These are phyloP conservation scores for Withania somnifera DNA, from an alignment of 305 asterid species.

Conservation along the genomic window DNA sequence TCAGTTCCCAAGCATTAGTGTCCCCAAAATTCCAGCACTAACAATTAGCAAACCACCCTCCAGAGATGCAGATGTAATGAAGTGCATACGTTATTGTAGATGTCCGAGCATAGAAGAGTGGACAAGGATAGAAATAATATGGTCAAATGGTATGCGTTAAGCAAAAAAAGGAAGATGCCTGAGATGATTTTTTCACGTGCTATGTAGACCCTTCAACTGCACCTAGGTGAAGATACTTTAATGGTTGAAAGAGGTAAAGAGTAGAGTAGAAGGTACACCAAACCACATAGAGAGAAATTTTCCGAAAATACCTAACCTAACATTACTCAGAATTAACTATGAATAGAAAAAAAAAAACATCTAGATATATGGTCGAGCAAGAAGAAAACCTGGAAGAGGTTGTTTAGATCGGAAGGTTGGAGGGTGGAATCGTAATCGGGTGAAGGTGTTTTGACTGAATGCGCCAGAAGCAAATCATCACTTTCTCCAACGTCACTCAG, in stretches of 20 bases:
- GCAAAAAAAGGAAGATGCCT: no score
- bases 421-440: slow-evolving; percentile 19
- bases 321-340: not conserved
- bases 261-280: no score
- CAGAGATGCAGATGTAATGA: no score
- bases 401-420: slow-evolving; percentile 42
- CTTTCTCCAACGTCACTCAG: slow-evolving; percentile 56
- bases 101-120: no score
- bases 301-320: not conserved
- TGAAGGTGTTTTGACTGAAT: slow-evolving; percentile 13
- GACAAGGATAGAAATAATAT: no score
- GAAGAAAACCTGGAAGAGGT: slow-evolving; percentile 65
- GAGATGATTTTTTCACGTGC: no score
- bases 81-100: no score
- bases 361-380: not conserved
- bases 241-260: no score
- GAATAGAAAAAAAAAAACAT: not conserved
- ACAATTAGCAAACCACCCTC: not conserved
- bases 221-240: no score
- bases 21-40: not conserved
- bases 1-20: not conserved
- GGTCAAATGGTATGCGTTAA: no score
- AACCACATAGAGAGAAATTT: not conserved
- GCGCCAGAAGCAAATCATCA: no score
- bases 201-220: no score